phyloP scores from a whole-genome alignment of 2,329 filamentous ascomycete genomes.

The Colletotrichum nymphaeae region DNA sequence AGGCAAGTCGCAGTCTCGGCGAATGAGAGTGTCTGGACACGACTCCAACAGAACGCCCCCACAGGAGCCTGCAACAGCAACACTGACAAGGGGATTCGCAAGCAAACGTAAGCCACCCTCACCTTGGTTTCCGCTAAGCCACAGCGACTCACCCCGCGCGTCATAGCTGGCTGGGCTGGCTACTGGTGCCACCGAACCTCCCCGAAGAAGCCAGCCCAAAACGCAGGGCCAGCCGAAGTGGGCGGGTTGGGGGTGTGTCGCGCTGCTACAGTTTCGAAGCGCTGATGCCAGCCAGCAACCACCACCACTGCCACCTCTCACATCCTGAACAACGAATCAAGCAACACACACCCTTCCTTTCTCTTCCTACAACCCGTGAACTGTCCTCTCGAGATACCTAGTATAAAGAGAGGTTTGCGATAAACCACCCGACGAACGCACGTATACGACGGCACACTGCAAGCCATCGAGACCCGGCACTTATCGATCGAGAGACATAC shows the following conservation, averaged over 20 bases:
- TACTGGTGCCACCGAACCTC: neutral
- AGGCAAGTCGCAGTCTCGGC: neutral
- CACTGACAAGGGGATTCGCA: neutral
- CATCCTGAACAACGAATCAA: neutral
- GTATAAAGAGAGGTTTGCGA: neutral
- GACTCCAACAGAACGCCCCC: neutral
- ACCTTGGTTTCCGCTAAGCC: slow-evolving; percentile 3
- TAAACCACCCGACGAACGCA: neutral
- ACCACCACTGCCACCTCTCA: neutral
- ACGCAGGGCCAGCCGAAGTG: neutral
- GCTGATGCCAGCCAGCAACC: slow-evolving; percentile 22
- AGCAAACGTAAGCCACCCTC: slow-evolving; percentile 2
- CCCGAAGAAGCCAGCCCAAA: too few relatives aligned
- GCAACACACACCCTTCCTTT: neutral
- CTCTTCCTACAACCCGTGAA: neutral
- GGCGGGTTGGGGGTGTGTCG: neutral
- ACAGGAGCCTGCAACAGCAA: neutral
- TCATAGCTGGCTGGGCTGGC: slow-evolving; percentile 20
- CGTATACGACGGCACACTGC: neutral
- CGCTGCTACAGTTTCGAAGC: slow-evolving; percentile 20
- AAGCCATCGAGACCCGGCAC: neutral
- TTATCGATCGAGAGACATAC: neutral
- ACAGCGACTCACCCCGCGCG: slow-evolving; percentile 29
- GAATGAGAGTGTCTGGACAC: slow-evolving; percentile 6
- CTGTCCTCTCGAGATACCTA: neutral